Base-by-base conservation (phyloP, 352 stramenopile genomes). In the Globisporangium carolinianum region DNA sequence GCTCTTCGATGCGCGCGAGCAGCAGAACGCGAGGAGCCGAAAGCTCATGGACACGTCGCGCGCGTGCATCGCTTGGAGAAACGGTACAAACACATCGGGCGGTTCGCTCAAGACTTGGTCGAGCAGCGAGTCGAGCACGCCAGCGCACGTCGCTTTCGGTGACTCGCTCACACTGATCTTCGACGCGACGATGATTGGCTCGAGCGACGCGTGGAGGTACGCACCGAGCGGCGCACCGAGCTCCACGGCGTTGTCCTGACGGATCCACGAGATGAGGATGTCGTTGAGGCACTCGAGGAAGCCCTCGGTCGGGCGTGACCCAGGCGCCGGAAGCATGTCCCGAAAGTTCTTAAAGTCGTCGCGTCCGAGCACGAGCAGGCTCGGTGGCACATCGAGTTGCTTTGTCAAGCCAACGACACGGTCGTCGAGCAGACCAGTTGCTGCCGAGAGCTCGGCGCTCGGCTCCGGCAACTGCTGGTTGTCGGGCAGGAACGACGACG, bases 231-330 rank as follows among this genome's bases (percentile, higher is more conserved):
- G 63, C 11, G 67, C 67, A 43, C 80, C 79, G 9, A 93, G 68
- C 51, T 89, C 80, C 8, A 86, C 66, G 1, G 79, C 79, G 50
- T 87, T 93, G 41, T 86, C 71, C 68, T 88, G 77, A 4, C 80
- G 79, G 63, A 87, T 89, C 83, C 83, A 92, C 37, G 74, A 89
- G 63, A 89, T 89, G 17, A 91, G 63, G 65, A 91, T 87, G 55
- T 92, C 82, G 55, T 92, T 92, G 42, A 92, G 65, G 7, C 75
- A 87, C 61, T 91, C 80, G 17, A 93, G 51, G 51, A 93, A 93
- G 24, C 73, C 79, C 54, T 92, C 79, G 0, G 79, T 83, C 0
- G 79, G 79, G 24, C 75, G 67, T 9, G 72, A 83, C 37, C 70
- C 82, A 5, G 79, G 79, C 37, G 87, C 75, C 3, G 76, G 77